Base-by-base conservation (phyloP, 345 rosid species). In the Eucalyptus decipiens region DNA sequence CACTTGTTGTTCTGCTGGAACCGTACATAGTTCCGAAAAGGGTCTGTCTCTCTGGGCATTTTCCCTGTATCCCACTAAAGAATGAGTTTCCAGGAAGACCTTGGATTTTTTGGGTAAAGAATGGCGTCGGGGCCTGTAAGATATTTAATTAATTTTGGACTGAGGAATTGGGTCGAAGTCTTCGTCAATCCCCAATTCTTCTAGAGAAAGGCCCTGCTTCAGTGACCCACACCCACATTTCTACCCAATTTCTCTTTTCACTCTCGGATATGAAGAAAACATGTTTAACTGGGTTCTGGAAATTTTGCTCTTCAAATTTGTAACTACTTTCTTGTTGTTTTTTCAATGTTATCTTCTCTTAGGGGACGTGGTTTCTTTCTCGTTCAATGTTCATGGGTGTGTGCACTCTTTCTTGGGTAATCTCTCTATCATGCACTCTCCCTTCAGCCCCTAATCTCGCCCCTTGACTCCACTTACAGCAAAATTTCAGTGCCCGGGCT, bases 11-110 rank as follows among this genome's bases (percentile, higher is more conserved):
- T 28, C 8, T 3, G 69, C 5, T 6, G 69, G 3, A 60, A 60
- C 32, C 6, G 0, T 3, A 60, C 32, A 28, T 6, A 12, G 2
- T 28, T 0, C 17, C 69, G 17, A 28, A 60, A 60, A 5, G 17
- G 1, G 69, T 60, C 69, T 32, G 2, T 60, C 69, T 60, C 67
- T 60, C 69, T 62, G 34, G 69, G 69, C 69, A 62, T 62, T 62
- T 30, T 62, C 1, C 7, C 34, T 30, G 69, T 2, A 62, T 62
- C 69, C 69, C 34, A 28, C 30, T 43, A 58, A 58, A 58, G 65
- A 58, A 0, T 26, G n/a, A 58, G 65, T 10, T 56, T 56, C 17
- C 6, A 60, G 32, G 17, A 28, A 60, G 8, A 28, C 32, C 69
- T 28, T 60, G 16, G 3, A 52, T 65, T 15, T 65, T 15, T n/a